Conservation (phyloP, 78 protist genomes). For the Speleostelium caveatum region DNA sequence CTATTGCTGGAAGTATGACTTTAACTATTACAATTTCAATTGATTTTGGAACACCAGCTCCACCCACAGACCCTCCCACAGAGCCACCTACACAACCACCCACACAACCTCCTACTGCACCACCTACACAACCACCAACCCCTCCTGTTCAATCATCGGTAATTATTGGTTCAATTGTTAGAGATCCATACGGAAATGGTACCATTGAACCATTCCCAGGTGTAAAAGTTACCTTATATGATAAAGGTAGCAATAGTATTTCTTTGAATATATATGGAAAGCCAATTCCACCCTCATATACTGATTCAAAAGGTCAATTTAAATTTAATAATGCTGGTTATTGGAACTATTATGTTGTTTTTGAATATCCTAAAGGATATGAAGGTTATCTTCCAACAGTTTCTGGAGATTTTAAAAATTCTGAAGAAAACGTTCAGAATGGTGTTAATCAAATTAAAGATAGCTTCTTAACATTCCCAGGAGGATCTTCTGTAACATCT, state of each 20-base stretch:
- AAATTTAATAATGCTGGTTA: no score
- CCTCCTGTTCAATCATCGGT: conserved; percentile 16
- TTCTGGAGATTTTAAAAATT: no score
- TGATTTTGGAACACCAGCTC: conserved; percentile 13
- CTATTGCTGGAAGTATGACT: background rate
- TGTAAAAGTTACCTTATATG: background rate
- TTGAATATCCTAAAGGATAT: no score
- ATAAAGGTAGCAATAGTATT: no score
- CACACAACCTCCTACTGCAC: background rate
- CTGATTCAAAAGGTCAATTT: background rate
- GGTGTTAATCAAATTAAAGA: no score
- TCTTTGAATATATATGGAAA: background rate
- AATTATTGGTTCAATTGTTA: background rate
- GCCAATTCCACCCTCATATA: background rate
- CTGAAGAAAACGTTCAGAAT: no score
- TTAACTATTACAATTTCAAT: background rate
- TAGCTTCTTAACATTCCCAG: no score
- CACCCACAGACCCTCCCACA: no score
- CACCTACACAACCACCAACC: conserved; percentile 37
- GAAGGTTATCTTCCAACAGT: no score
- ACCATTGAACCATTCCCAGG: background rate
- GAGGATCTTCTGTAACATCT: background rate
- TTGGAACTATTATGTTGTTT: no score
- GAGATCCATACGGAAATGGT: conserved; percentile 1
- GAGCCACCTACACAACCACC: background rate